Evolutionary conservation across 139 green algal genomes (phyloP), one percentile per base, ranked within the genome.

Genomic region (Picochlorum sp.): DNA sequence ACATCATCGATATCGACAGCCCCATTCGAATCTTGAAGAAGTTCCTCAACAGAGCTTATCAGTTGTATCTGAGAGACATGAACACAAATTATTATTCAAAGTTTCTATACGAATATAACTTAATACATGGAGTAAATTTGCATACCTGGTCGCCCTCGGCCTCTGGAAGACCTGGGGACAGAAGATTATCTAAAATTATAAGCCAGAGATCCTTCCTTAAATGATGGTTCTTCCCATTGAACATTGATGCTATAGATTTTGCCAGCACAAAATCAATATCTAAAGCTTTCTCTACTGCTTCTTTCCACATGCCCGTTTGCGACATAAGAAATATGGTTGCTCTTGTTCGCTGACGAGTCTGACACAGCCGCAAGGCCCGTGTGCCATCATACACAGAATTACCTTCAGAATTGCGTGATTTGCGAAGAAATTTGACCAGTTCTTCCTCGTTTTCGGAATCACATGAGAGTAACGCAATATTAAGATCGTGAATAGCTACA

Each of bases 1-100:
- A 98, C 79, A 79, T 98, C 91, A 66, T 98, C 91, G 24, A 97
- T 91, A 57, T 86, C 84, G 3, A 97, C 67, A 57, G 89, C 63
- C 2, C 89, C 90, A 24, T 73, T 70, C 10, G 80, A 72, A 30
- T 87, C 79, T 10, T 80, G 71, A 41, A 94, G 55, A 39, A 95
- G 62, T 29, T 75, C 61, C 5, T 82, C 77, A n/a, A 85, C 77
- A 26, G 76, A 55, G 13, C 61, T 65, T 53, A 95, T n/a, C 7
- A 47, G 39, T 7, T 20, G 18, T 47, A n/a, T n/a, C n/a, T n/a
- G n/a, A n/a, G n/a, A n/a, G n/a, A n/a, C n/a, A n/a, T n/a, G n/a
- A n/a, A n/a, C n/a, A n/a, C n/a, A n/a, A n/a, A n/a, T n/a, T n/a
- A n/a, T n/a, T n/a, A n/a, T n/a, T n/a, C n/a, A n/a, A n/a, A n/a